Conservation (phyloP, 345 rosid genomes). For the Leavenworthia alabamica region DNA sequence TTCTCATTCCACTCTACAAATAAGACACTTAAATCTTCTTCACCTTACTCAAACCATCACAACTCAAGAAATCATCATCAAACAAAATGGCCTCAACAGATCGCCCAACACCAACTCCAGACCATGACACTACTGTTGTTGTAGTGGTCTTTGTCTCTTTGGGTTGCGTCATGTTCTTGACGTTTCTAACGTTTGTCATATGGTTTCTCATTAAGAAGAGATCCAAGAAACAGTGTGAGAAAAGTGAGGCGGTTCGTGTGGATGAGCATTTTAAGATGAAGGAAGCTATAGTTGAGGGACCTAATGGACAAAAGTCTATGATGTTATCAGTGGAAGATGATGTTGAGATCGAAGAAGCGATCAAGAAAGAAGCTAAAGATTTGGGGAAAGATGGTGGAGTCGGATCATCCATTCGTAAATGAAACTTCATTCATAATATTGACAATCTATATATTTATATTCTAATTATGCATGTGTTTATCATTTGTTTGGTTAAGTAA, state of each 20-base stretch:
- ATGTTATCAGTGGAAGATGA: constrained; percentile 53
- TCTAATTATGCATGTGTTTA: neutral
- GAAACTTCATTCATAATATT: neutral
- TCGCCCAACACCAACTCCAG: constrained; percentile 40
- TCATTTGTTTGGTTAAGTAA: constrained; percentile 22
- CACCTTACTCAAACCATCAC: constrained; percentile 20
- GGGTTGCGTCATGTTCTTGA: constrained; percentile 49
- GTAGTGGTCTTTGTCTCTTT: constrained; percentile 51
- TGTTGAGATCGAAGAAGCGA: constrained; percentile 40
- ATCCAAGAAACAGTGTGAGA: constrained; percentile 34
- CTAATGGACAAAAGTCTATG: constrained; percentile 40
- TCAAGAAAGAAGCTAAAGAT: constrained; percentile 33
- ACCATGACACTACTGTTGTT: constrained; percentile 39
- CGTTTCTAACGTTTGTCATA: constrained; percentile 40
- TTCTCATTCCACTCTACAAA: constrained; percentile 37
- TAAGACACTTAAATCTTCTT: constrained; percentile 23
- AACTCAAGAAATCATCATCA: neutral
- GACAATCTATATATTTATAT: neutral
- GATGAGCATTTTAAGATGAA: constrained; percentile 57
- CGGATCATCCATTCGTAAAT: constrained; percentile 4
- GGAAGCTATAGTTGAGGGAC: constrained; percentile 47
- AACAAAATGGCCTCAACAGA: constrained; percentile 40
- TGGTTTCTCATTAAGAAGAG: constrained; percentile 46
- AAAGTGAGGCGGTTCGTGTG: constrained; percentile 28
- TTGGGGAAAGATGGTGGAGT: constrained; percentile 8